phyloP scores from a whole-genome alignment of 257 asterid species.

The Oldenlandia corymbosa region DNA sequence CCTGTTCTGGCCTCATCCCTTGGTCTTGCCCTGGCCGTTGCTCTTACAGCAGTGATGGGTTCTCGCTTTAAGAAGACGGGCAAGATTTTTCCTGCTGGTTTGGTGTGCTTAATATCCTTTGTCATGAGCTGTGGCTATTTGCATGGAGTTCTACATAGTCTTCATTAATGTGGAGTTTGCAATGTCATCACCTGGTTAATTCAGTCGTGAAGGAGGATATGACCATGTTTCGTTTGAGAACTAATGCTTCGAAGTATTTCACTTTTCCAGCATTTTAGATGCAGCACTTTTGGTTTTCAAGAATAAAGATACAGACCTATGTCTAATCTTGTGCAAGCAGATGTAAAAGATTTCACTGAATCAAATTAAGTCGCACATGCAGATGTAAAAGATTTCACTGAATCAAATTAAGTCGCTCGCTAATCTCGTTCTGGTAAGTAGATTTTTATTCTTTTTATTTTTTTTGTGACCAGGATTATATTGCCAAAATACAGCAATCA shows the following conservation, averaged over 20 bases:
- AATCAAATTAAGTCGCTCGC: no score
- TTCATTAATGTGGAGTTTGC: slow-evolving; percentile 25
- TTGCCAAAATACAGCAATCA: no score
- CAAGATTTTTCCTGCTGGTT: slow-evolving; percentile 85
- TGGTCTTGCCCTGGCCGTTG: slow-evolving; percentile 62
- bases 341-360: no score
- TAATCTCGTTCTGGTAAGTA: no score
- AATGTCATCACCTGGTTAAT: not conserved
- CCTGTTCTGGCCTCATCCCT: slow-evolving; percentile 71
- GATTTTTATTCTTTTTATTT: no score
- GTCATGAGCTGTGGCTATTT: slow-evolving; percentile 84
- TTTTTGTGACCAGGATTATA: no score
- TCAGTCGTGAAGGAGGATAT: not conserved
- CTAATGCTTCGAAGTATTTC: not conserved
- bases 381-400: no score
- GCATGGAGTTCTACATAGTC: slow-evolving; percentile 73
- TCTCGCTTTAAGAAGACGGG: slow-evolving; percentile 72
- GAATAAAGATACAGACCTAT: no score
- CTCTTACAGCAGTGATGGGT: slow-evolving; percentile 81
- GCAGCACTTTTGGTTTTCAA: no score
- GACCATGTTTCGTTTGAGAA: not conserved
- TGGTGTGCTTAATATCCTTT: slow-evolving; percentile 62
- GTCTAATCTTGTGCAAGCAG: no score
- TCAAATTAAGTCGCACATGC: no score
- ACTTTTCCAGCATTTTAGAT: no score